Conservation (phyloP, 2,329 filamentous ascomycete genomes). For the Penicillium crustosum region DNA sequence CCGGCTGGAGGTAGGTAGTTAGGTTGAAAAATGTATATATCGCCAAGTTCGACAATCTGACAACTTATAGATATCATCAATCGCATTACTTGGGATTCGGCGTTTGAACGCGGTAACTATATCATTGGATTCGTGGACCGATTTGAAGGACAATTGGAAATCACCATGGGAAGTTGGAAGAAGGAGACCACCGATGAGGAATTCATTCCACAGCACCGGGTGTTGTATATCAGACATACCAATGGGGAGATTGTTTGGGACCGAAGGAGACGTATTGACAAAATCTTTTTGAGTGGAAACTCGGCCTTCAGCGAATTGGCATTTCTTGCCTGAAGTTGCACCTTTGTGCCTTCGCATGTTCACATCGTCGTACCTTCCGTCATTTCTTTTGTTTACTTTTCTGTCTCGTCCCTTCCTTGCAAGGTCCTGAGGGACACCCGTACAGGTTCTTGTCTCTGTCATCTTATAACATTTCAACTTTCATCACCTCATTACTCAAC, state of each 20-base stretch:
- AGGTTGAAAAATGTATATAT: neutral
- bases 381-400: neutral
- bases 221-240: constrained; percentile 49
- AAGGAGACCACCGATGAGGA: constrained; percentile 56
- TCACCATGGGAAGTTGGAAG: constrained; percentile 52
- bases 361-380: neutral
- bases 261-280: constrained; percentile 48
- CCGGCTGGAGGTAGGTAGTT: constrained; percentile 17
- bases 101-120: constrained; percentile 47
- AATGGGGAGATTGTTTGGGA: constrained; percentile 52
- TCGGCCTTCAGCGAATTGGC: constrained; percentile 32
- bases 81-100: constrained; percentile 52
- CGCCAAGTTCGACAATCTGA: neutral
- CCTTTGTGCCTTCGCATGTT: neutral
- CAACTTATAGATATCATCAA: constrained; percentile 45
- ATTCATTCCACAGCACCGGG: constrained; percentile 57
- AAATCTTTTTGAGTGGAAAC: constrained; percentile 49
- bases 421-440: neutral
- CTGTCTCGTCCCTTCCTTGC: neutral
- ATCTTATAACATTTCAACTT: neutral
- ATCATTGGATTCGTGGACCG: constrained; percentile 56
- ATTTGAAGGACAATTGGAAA: constrained; percentile 52
- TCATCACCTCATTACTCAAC: neutral
- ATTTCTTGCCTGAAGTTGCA: constrained; percentile 25
- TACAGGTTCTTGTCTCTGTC: neutral